Evolutionary conservation across 331 rosid genomes (phyloP).

Genomic region (Phaseolus coccineus): DNA sequence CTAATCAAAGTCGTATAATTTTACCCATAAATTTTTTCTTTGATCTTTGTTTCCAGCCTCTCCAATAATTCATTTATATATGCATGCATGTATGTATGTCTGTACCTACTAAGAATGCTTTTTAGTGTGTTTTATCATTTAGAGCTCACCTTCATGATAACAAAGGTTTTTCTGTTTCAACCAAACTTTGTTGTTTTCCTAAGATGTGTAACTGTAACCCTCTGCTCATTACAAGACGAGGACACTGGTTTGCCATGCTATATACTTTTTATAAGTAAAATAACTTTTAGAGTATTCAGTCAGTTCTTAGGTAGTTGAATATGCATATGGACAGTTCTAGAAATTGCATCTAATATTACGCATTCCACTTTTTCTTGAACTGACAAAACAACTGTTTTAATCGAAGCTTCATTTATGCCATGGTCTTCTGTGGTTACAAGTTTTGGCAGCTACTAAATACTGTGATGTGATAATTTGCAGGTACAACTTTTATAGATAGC

Average conservation of each 20-base stretch:
- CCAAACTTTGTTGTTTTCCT: background rate
- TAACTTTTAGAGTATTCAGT: background rate
- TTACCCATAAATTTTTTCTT: background rate
- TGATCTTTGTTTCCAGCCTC: background rate
- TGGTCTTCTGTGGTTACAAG: conserved; percentile 5
- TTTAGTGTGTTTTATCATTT: background rate
- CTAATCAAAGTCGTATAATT: background rate
- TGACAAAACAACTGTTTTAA: conserved; percentile 2
- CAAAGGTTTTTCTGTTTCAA: background rate
- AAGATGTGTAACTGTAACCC: background rate
- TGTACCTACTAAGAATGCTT: background rate
- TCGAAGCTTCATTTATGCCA: conserved; percentile 3
- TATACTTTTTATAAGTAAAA: background rate
- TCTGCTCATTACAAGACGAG: background rate
- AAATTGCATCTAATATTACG: background rate
- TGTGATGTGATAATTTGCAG: conserved; percentile 46
- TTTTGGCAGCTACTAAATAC: conserved; percentile 17
- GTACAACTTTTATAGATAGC: conserved; percentile 65
- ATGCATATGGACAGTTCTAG: background rate
- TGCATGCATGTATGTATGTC: background rate
- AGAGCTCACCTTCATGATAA: background rate
- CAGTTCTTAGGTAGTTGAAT: background rate
- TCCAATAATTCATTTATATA: background rate
- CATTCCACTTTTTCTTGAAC: background rate
- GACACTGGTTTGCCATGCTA: background rate